A percentile compares a stretch with the other conserved stretches of the same genome.
Conservation (phyloP, 2,329 filamentous ascomycete species). For the Aspergillus pseudotamarii region DNA sequence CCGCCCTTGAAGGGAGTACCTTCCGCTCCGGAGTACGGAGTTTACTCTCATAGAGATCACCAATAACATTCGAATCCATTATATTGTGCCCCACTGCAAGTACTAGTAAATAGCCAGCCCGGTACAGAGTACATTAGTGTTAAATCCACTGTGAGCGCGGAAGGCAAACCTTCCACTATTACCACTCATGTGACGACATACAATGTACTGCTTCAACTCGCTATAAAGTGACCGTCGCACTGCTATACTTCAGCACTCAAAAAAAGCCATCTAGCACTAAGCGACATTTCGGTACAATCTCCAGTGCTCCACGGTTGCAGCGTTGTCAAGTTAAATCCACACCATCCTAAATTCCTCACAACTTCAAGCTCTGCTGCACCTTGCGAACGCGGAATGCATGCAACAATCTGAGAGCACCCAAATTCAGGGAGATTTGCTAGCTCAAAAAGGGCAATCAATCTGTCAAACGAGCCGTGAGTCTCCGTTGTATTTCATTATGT, state of each 20-base stretch:
- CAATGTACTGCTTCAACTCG: too few relatives aligned
- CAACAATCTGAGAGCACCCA: slow-evolving; percentile 74
- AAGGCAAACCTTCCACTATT: neutral
- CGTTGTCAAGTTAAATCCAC: slow-evolving; percentile 82
- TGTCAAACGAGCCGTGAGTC: slow-evolving; percentile 36
- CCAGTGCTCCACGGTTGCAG: slow-evolving; percentile 70
- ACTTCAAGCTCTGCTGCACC: slow-evolving; percentile 64
- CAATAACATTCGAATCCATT: neutral
- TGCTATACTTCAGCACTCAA: slow-evolving; percentile 80
- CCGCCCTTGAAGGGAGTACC: neutral
- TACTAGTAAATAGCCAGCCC: neutral
- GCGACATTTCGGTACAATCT: slow-evolving; percentile 59
- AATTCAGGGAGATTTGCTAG: slow-evolving; percentile 73
- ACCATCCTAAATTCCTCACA: slow-evolving; percentile 85
- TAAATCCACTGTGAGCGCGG: neutral
- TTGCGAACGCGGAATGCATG: slow-evolving; percentile 76
- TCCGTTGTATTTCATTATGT: too few relatives aligned
- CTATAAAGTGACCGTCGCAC: neutral
- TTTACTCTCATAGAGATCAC: neutral
- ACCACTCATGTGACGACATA: neutral
- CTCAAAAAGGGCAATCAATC: slow-evolving; percentile 87
- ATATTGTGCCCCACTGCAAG: neutral
- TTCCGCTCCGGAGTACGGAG: neutral
- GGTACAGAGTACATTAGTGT: neutral
- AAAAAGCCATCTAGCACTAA: slow-evolving; percentile 81